These are phyloP conservation scores for Monosporozyma solicola DNA, from an alignment of 805 yeast species.

Conservation along the genomic window DNA sequence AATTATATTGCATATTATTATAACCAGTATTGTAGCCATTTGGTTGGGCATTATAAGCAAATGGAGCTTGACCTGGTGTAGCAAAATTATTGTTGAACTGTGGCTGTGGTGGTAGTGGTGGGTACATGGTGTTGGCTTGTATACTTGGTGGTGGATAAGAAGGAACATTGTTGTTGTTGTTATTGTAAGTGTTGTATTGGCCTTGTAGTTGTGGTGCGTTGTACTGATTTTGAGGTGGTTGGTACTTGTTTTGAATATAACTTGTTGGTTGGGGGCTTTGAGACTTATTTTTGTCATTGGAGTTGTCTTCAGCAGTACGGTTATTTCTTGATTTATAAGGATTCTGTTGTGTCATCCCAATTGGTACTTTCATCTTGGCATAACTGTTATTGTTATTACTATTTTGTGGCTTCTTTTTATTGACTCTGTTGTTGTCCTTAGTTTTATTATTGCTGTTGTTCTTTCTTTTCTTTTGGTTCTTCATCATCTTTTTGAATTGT, in stretches of 20 bases:
- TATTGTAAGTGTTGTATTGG: not conserved
- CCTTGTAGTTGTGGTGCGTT: not conserved
- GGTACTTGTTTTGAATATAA: not conserved
- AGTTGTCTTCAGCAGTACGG: slow-evolving; percentile 1
- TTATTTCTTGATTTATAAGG: slow-evolving; percentile 8
- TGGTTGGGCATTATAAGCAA: not conserved
- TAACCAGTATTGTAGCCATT: not conserved
- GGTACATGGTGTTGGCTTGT: not conserved
- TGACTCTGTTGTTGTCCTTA: slow-evolving; percentile 7
- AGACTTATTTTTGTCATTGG: not conserved
- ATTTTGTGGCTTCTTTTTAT: slow-evolving; percentile 2
- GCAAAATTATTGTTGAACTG: not conserved
- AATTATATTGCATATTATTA: slow-evolving; percentile 9
- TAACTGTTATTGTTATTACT: slow-evolving; percentile 1
- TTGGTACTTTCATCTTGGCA: slow-evolving; percentile 14
- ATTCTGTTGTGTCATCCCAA: slow-evolving; percentile 6
- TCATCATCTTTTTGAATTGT: slow-evolving; percentile 54
- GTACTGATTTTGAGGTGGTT: not conserved
- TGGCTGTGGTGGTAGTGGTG: not conserved
- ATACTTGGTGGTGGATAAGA: not conserved
- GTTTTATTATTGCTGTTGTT: slow-evolving; percentile 17
- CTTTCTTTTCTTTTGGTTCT: slow-evolving; percentile 46
- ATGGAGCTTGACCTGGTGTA: slow-evolving; percentile 1
- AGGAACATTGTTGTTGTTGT: not conserved
- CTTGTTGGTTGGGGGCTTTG: not conserved